phyloP scores from a whole-genome alignment of 169 alveolate genomes.

The Cytauxzoon felis region DNA sequence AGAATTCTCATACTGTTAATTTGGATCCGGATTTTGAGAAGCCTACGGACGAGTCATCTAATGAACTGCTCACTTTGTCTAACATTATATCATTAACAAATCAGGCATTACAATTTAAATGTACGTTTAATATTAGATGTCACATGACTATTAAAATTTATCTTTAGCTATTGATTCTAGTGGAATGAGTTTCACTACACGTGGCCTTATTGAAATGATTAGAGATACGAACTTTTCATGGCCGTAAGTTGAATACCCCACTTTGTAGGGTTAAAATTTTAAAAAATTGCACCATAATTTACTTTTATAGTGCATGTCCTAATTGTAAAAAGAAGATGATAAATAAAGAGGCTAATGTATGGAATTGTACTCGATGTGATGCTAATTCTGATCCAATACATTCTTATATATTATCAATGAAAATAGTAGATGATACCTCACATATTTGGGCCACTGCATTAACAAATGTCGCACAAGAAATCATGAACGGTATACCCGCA shows the following conservation, averaged over 20 bases:
- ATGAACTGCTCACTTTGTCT: constrained; percentile 54
- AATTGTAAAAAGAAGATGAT: constrained; percentile 69
- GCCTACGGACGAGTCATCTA: constrained; percentile 33
- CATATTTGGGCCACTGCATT: constrained; percentile 70
- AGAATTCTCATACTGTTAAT: constrained; percentile 48
- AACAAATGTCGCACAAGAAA: constrained; percentile 60
- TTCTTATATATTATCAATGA: constrained; percentile 63
- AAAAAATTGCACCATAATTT: constrained; percentile 29
- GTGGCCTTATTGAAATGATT: constrained; percentile 48
- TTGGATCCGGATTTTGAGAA: constrained; percentile 47
- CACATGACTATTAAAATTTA: not conserved
- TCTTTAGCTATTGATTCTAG: constrained; percentile 17
- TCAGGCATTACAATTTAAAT: constrained; percentile 55
- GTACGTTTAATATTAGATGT: constrained; percentile 23
- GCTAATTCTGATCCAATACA: constrained; percentile 57
- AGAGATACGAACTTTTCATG: constrained; percentile 49
- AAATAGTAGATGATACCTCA: constrained; percentile 65
- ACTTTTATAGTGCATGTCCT: constrained; percentile 64
- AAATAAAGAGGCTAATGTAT: constrained; percentile 27
- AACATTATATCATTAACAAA: constrained; percentile 47
- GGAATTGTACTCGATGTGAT: constrained; percentile 68
- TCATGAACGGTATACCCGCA: constrained; percentile 39
- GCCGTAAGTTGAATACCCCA: constrained; percentile 24
- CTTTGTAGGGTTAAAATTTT: constrained; percentile 3
- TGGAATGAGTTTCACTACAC: constrained; percentile 51